Percentiles rank a stretch among this genome's conserved stretches.
Conservation (phyloP, 306 rosid species). For the Quercus rubra region DNA sequence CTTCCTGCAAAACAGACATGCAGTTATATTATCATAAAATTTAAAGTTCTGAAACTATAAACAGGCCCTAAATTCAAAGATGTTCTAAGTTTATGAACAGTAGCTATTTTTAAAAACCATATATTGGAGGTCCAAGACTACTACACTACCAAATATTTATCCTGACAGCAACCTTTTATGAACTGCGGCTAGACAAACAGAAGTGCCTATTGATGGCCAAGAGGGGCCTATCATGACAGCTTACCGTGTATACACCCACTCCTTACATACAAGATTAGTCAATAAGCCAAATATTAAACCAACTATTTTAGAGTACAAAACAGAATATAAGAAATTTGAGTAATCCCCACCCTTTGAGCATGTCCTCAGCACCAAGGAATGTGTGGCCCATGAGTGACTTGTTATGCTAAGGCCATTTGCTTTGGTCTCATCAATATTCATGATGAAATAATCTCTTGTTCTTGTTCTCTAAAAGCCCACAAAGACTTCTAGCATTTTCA, state of each 20-base stretch:
- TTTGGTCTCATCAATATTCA: too few relatives aligned
- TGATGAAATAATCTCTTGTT: neutral
- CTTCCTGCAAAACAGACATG: conserved; percentile 60
- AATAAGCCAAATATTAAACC: too few relatives aligned
- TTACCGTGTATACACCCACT: too few relatives aligned
- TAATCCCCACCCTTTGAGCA: too few relatives aligned
- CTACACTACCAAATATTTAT: neutral
- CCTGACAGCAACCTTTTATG: neutral
- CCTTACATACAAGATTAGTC: too few relatives aligned
- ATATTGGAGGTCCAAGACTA: neutral
- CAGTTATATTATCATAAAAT: neutral
- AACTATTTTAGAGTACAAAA: too few relatives aligned
- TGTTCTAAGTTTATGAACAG: neutral
- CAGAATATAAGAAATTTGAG: too few relatives aligned
- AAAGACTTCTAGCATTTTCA: neutral
- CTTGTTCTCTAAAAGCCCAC: neutral
- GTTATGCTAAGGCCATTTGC: too few relatives aligned
- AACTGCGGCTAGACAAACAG: neutral
- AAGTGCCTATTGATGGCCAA: neutral
- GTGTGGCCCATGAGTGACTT: too few relatives aligned
- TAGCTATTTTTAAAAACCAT: neutral
- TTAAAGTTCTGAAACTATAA: neutral
- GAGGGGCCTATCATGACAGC: too few relatives aligned
- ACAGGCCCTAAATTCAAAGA: neutral
- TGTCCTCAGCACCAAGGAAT: too few relatives aligned